Base-by-base conservation (phyloP, 2,329 filamentous ascomycete species). In the Claviceps arundinis region DNA sequence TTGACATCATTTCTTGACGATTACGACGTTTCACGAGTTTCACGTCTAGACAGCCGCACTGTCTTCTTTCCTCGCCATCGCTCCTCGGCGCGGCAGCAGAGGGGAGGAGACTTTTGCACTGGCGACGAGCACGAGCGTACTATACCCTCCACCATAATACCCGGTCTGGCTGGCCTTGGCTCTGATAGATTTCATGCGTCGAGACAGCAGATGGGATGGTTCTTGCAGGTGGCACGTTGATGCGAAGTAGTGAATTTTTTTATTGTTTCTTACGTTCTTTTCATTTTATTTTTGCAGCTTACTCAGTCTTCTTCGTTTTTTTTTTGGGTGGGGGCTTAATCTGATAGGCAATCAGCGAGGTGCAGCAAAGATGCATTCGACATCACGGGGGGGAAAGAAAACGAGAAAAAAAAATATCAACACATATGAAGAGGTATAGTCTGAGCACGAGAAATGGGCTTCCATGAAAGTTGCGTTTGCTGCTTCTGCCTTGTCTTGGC, bases 21-120 rank as follows among this genome's bases (percentile, higher is more conserved):
- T 69, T 65, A 70, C 66, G 68, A 70, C 66, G 67, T 65, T 69
- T 71, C 64, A 71, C 65, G 69, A 71, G 65, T 64, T 69, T 65
- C 50, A 71, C 65, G 68, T 71, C 68, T 70, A 71, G 69, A 71
- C 68, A 70, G 66, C 65, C 64, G 65, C 61, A 63, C 62, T 61
- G 59, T 61, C 65, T 60, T 60, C 56, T 62, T 34, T 44, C 56
- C 58, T 61, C 57, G 56, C 57, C 56, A 61, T 58, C 7, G 57
- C 61, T 62, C 61, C 62, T 57, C 58, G 58, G 58, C 57, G 55
- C 57, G 58, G 57, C 60, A 59, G 61, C 62, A 53, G 60, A 59
- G 60, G 59, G 56, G 56, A 58, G 59, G 59, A 62, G 30, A 34
- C 30, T 34, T 34, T 62, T 62, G 64, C 62, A 60, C 64, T 62